Evolutionary conservation across 106 monocot species (phyloP).

Genomic region (Vanilla planifolia): DNA sequence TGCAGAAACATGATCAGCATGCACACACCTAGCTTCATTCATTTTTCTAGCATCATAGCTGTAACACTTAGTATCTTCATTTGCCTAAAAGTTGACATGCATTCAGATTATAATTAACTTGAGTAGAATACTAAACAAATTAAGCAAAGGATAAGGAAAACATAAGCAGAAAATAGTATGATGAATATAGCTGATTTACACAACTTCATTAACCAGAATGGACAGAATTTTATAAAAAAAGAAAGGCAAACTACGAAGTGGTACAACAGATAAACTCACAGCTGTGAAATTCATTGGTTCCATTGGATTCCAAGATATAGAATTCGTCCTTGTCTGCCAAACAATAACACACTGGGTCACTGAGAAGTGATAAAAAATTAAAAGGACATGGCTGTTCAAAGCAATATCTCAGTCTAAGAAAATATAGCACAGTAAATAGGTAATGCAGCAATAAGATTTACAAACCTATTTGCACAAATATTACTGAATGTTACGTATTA

Average conservation of each 20-base stretch:
- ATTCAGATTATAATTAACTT: slow-evolving; percentile 1
- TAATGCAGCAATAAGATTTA: neutral
- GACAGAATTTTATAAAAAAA: slow-evolving; percentile 2
- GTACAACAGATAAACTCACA: slow-evolving; percentile 44
- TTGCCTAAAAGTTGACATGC: slow-evolving; percentile 52
- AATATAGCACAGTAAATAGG: neutral
- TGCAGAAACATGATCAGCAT: slow-evolving; percentile 92
- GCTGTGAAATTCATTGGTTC: slow-evolving; percentile 99
- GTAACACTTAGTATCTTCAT: slow-evolving; percentile 97
- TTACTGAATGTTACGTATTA: too few species aligned
- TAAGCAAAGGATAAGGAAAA: too few species aligned
- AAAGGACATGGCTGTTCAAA: neutral
- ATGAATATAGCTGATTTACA: neutral
- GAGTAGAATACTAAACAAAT: too few species aligned
- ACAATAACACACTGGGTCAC: slow-evolving; percentile 11
- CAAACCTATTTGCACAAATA: too few species aligned
- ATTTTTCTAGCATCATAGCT: slow-evolving; percentile 91
- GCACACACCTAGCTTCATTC: slow-evolving; percentile 88
- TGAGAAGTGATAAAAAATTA: neutral
- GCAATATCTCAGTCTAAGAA: neutral
- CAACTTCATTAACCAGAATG: slow-evolving; percentile 2
- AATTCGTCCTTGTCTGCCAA: slow-evolving; percentile 88
- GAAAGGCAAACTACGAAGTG: too few species aligned
- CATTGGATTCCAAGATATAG: slow-evolving; percentile 97
- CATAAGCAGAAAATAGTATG: neutral